Conservation (phyloP, 164 flowering plant species). For the Taxillus chinensis region DNA sequence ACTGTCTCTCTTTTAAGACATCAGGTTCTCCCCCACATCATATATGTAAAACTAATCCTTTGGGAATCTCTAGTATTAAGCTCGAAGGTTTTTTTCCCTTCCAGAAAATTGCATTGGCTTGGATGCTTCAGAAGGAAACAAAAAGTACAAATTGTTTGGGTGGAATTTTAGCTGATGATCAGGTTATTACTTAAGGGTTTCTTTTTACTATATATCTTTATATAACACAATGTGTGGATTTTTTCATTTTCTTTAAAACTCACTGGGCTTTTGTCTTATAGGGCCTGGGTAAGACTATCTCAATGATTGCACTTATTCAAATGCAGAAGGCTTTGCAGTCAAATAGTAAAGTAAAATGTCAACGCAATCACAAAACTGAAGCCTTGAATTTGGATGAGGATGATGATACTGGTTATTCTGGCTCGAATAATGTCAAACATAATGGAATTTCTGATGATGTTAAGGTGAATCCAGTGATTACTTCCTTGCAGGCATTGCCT, state of each 20-base stretch:
- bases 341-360: conserved; percentile 29
- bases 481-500: conserved; percentile 20
- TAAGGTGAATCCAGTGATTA: conserved; percentile 24
- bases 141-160: conserved; percentile 63
- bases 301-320: conserved; percentile 85
- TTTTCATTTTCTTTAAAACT: conserved; percentile 3
- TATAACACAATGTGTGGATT: conserved; percentile 3
- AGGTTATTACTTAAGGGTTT: conserved; percentile 35
- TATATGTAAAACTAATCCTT: background rate
- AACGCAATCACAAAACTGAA: conserved; percentile 31
- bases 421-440: conserved; percentile 21
- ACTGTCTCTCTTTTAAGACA: conserved; percentile 74
- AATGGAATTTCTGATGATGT: conserved; percentile 25
- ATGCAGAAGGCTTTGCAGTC: conserved; percentile 42
- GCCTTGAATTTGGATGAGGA: conserved; percentile 87
- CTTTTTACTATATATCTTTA: conserved; percentile 6
- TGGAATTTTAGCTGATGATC: conserved; percentile 96
- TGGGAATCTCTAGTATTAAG: background rate
- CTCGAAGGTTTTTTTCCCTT: conserved; percentile 1
- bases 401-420: conserved; percentile 26
- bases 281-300: conserved; percentile 97
- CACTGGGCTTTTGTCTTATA: conserved; percentile 25
- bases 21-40: conserved; percentile 41
- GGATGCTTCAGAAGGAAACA: conserved; percentile 92
- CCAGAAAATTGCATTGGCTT: conserved; percentile 90